These are phyloP conservation scores for Lyophyllum decastes DNA, from an alignment of 768 basidiomycete species.

Conservation along the genomic window DNA sequence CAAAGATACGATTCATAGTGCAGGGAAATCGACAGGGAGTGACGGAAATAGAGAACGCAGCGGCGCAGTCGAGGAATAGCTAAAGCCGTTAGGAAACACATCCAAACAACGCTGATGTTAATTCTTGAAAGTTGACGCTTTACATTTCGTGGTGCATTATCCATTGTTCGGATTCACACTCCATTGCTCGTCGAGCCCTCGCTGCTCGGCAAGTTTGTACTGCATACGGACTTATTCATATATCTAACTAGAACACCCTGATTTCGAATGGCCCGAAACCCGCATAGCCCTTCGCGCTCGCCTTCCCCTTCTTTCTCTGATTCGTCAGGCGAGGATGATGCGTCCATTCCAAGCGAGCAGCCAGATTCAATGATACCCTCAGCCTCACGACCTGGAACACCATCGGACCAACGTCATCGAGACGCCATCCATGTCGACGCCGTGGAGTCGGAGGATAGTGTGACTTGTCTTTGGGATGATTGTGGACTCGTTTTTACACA, in stretches of 20 bases:
- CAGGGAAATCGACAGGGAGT: neutral
- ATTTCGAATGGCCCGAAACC: slow-evolving; percentile 10
- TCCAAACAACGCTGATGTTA: slow-evolving; percentile 12
- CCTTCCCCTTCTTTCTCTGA: slow-evolving; percentile 25
- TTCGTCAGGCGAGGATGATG: slow-evolving; percentile 29
- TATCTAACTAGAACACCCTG: neutral
- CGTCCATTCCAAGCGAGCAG: slow-evolving; percentile 20
- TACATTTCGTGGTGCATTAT: neutral
- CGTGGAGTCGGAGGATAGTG: slow-evolving; percentile 48
- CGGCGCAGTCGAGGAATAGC: slow-evolving; percentile 1
- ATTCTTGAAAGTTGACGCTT: neutral
- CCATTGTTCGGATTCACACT: neutral
- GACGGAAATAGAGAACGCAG: neutral
- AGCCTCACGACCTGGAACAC: slow-evolving; percentile 13
- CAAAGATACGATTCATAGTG: slow-evolving; percentile 82
- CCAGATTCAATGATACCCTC: slow-evolving; percentile 16
- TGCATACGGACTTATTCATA: neutral
- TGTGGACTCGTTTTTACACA: slow-evolving; percentile 76
- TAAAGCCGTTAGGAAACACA: neutral
- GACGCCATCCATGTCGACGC: slow-evolving; percentile 16
- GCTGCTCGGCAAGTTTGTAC: neutral
- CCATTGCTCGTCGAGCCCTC: neutral
- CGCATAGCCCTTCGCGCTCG: slow-evolving; percentile 6
- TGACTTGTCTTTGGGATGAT: slow-evolving; percentile 83
- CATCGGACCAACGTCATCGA: slow-evolving; percentile 2